Evolutionary conservation across 495 filamentous ascomycete genomes (phyloP), one percentile per base, ranked within the genome.

Genomic region (Penicillium paradoxum): DNA sequence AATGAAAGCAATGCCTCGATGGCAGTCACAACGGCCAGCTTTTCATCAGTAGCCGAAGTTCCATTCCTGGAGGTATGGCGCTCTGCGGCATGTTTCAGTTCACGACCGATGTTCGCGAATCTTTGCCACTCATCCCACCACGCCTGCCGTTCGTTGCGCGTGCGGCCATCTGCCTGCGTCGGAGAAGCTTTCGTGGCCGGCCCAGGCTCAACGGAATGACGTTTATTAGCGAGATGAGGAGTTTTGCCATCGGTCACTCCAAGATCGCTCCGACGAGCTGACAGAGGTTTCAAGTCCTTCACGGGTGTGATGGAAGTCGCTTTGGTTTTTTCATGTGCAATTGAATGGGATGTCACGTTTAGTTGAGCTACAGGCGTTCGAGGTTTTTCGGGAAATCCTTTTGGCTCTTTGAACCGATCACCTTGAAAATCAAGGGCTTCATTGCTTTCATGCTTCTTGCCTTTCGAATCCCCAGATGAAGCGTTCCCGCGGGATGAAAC

Each of bases 1-100:
- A 77, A 80, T 50, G 71, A 74, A 36, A 79, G 58, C 38, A 79
- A 69, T 18, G 76, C 70, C 49, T 80, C 77, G 24, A 76, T 67
- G 1, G 68, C 76, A 29, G 71, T 71, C 13, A 71, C 71, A 15
- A 70, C 71, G 30, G 71, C 73, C 21, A 72, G 60, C 49, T 74
- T 77, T 40, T 71, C 70, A 46, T 74, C 70, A 6, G 49, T 36
- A 6, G 41, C 50, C 9, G 66, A 64, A n/a, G 61, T 57, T 14
- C 55, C 50, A 9, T 68, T 57, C 57, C 67, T 69, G 24, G 63
- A 50, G 15, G 66, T 70, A 45, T 70, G 65, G 25, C 65, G 66
- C 37, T 79, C 74, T 8, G 73, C 71, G 0, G 70, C 69, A 59
- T 79, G 74, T 54, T 80, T 80, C 32, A 79, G 50, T 45, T 79